Percentiles rank a stretch among this genome's conserved stretches.
These are phyloP conservation scores for Fusarium citri DNA, from an alignment of 2,329 filamentous ascomycete genomes.

Conservation along the genomic window DNA sequence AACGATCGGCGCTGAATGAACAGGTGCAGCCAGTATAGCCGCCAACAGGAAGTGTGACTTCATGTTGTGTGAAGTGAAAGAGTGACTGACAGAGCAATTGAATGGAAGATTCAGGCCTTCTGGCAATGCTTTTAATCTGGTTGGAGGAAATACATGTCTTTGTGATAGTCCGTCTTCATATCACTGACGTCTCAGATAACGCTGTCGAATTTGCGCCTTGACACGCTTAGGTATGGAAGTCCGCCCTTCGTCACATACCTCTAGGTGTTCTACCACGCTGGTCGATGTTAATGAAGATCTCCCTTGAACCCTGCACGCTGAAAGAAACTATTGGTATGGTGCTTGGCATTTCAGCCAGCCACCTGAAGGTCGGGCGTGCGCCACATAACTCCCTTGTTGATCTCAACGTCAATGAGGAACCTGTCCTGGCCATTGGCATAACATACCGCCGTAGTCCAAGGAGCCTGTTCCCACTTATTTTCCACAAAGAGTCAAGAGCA, in stretches of 20 bases:
- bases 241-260: too few relatives aligned
- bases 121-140: too few relatives aligned
- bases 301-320: not conserved
- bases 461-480: not conserved
- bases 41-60: fast-evolving
- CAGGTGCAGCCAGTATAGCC: fast-evolving
- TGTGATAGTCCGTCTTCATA: not conserved
- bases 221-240: not conserved
- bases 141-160: too few relatives aligned
- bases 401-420: not conserved
- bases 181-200: not conserved
- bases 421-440: not conserved
- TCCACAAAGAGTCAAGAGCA: not conserved
- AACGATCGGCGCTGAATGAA: not conserved
- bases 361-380: not conserved
- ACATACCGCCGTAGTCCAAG: not conserved
- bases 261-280: too few relatives aligned
- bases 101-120: fast-evolving
- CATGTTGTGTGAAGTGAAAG: fast-evolving
- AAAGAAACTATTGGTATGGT: not conserved
- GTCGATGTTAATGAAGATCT: too few relatives aligned
- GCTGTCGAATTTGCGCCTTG: not conserved
- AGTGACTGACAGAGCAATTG: fast-evolving
- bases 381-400: not conserved
- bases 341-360: constrained; percentile 10